Evolutionary conservation across 2,329 filamentous ascomycete genomes (phyloP).

Genomic region (Ophiostoma triangulosporum): DNA sequence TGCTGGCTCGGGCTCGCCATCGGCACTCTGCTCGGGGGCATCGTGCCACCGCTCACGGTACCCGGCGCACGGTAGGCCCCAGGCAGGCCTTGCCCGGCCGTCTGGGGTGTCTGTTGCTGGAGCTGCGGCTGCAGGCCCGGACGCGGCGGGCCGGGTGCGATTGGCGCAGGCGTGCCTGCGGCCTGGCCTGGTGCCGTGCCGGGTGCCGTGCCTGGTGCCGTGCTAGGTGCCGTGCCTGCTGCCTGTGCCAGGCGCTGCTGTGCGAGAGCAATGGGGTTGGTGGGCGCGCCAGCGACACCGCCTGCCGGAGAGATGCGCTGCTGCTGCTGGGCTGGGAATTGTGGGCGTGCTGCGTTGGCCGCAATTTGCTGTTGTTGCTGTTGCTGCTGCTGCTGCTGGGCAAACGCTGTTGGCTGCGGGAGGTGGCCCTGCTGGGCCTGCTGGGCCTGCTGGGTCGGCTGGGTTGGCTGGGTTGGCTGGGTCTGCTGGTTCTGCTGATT

Average conservation of each 20-base stretch:
- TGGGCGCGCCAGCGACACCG: neutral
- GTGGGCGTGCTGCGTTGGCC: neutral
- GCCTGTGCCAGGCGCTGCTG: neutral
- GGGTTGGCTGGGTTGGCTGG: slow-evolving; percentile 1
- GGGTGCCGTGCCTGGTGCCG: neutral
- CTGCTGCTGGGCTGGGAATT: neutral
- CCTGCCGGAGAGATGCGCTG: neutral
- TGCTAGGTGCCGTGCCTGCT: neutral
- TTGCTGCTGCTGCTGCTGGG: slow-evolving; percentile 1
- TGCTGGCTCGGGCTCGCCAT: neutral
- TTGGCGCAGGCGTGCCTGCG: neutral
- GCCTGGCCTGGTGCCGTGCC: neutral
- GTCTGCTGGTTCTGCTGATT: slow-evolving; percentile 16
- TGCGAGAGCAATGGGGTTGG: neutral
- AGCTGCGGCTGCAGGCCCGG: neutral
- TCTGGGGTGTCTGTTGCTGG: neutral
- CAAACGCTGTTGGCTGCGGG: neutral
- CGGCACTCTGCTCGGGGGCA: neutral
- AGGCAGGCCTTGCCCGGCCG: neutral
- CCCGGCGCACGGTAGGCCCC: neutral
- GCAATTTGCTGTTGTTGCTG: neutral
- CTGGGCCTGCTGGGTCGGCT: neutral
- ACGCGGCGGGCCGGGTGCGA: neutral
- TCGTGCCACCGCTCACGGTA: neutral
- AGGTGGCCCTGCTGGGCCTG: slow-evolving; percentile 1